Base-by-base conservation (phyloP, 208 protist species). In the Acanthamoeba royreba region DNA sequence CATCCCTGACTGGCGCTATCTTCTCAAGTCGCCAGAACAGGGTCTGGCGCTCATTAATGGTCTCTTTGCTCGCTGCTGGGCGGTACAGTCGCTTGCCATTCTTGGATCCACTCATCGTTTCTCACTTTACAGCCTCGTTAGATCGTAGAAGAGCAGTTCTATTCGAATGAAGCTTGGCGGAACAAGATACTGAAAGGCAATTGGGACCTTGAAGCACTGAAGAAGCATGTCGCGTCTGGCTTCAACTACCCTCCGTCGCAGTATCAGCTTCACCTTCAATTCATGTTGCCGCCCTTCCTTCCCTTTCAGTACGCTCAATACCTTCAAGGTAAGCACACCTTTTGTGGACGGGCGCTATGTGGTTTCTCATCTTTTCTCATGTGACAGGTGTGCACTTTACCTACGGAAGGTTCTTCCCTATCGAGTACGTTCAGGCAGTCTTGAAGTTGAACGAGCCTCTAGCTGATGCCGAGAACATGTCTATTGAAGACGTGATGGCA, bases 231-330 rank as follows among this genome's bases (percentile, higher is more conserved):
- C 77, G 33, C 92, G 8, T 55, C 81, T 42, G 97, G 97, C 28
- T 98, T 97, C 94, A 98, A 98, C 94, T 98, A 93, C 93, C 97
- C 97, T 3, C 97, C 97, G 1, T 98, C 97, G 35, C 97, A 98
- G 87, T 97, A 97, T 72, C 97, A 98, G 66, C 95, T 98, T 33
- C 97, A 98, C 93, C 22, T 98, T 22, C 97, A 98, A 93, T 98
- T 97, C 94, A 97, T 98, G 69, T 25, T 95, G 35, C 96, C 96
- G 40, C 69, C 95, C 9, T 94, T 98, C 28, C 95, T 98, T 49
- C 97, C 97, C 33, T 97, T 98, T 77, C 97, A 98, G 72, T 96
- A 95, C 92, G 95, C 93, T 79, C 92, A 96, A 89, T 97, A 97
- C 33, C 94, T 97, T 28, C 74, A 86, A 49, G 74, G 74, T 77